These are phyloP conservation scores for Microthyrium microscopicum DNA, from an alignment of 2,329 filamentous ascomycete species.

Conservation along the genomic window DNA sequence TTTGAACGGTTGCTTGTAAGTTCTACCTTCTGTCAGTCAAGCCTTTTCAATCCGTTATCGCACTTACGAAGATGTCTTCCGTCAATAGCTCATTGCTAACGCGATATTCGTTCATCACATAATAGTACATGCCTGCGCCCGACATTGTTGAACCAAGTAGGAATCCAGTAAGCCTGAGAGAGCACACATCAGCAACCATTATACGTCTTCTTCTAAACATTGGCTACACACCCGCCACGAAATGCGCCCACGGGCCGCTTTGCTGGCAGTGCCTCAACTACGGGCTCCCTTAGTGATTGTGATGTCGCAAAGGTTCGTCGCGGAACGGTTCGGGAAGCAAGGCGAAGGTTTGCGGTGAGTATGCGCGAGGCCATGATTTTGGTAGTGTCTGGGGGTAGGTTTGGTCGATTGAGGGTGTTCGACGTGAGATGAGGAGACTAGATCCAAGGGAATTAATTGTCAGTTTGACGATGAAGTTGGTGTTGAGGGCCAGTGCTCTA, in stretches of 20 bases:
- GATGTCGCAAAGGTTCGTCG: neutral
- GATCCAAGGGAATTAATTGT: too few species aligned
- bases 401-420: too few species aligned
- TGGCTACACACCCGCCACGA: slow-evolving; percentile 52
- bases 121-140: slow-evolving; percentile 74
- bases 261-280: slow-evolving; percentile 28
- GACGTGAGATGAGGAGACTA: too few species aligned
- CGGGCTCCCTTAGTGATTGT: slow-evolving; percentile 9
- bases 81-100: slow-evolving; percentile 82
- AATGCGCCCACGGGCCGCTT: slow-evolving; percentile 55
- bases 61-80: slow-evolving; percentile 75
- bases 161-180: slow-evolving; percentile 69
- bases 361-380: too few species aligned
- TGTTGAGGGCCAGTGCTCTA: too few species aligned
- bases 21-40: slow-evolving; percentile 34
- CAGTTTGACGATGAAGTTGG: too few species aligned
- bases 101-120: slow-evolving; percentile 86
- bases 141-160: slow-evolving; percentile 68
- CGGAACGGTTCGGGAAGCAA: too few species aligned
- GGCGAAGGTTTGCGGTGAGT: too few species aligned
- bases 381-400: too few species aligned
- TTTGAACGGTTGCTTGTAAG: slow-evolving; percentile 72
- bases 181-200: neutral
- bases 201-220: neutral
- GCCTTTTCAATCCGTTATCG: neutral